Base-by-base conservation (phyloP, 2,329 filamentous ascomycete species). In the Huntiella omanensis region DNA sequence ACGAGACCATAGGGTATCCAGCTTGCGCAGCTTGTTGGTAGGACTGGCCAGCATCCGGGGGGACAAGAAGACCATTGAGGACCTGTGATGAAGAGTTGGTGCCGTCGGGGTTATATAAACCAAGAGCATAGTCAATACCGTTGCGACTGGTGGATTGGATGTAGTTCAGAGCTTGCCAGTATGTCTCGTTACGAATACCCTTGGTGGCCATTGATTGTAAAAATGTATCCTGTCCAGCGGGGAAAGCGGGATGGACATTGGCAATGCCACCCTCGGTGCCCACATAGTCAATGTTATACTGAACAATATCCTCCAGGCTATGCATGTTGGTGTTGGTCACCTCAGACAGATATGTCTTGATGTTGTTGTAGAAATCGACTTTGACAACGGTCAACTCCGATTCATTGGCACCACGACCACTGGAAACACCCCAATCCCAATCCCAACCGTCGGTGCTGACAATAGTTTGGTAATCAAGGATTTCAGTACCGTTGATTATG, bases 311-410 rank as follows among this genome's bases (percentile, higher is more conserved):
- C 52, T 77, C 71, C 0, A 83, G 60, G 1, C 67, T 69, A 36
- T 63, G 65, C 34, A 80, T 67, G 4, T 66, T 57, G 4, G 75
- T 79, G 60, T 81, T 80, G 17, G 64, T 60, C 0, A 83, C 64
- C 52, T 76, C 70, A 1, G 70, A 64, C 0, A 83, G 70, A 53
- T 83, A 84, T 1, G 62, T 58, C 46, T 69, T 67, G 57, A 83
- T 66, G 55, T 71, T 66, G 55, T 68, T 69, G 59, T 79, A 80
- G 54, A 80, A 80, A 56, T 82, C 76, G 0, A 77, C 73, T 58
- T 83, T 83, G 52, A 85, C 67, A 42, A 79, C 73, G 0, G 75
- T 81, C 59, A 78, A 84, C 57, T 84, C 80, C 11, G 76, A 83
- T 59, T 83, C 73, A 50, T 84, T 83, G n/a, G 75, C 62, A 54